A percentile compares a stretch with the other conserved stretches of the same genome.
These are phyloP conservation scores for Phialocephala subalpina DNA, from an alignment of 2,329 filamentous ascomycete genomes.

Conservation along the genomic window DNA sequence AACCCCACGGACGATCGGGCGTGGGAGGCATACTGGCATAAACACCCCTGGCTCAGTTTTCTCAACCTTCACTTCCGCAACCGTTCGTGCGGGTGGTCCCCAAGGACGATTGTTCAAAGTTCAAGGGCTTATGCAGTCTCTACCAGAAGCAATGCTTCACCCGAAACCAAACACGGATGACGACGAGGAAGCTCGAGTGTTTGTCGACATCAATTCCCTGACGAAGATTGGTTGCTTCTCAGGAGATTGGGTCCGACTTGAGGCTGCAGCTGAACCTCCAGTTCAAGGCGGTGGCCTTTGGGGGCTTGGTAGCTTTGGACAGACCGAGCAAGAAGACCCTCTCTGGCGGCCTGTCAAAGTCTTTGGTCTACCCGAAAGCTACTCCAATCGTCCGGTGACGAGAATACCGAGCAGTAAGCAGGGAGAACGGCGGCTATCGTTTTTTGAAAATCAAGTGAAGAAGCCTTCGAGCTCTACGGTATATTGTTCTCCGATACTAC, in stretches of 20 bases:
- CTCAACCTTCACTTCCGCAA: slow-evolving; percentile 86
- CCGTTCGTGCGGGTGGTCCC: slow-evolving; percentile 75
- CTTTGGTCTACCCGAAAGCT: slow-evolving; percentile 85
- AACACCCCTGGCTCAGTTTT: slow-evolving; percentile 88
- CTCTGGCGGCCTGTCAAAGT: slow-evolving; percentile 87
- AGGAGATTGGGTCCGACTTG: slow-evolving; percentile 92
- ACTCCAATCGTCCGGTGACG: slow-evolving; percentile 66
- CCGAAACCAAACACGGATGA: slow-evolving; percentile 80
- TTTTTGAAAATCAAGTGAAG: slow-evolving; percentile 74
- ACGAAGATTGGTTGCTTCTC: slow-evolving; percentile 96
- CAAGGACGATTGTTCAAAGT: slow-evolving; percentile 85
- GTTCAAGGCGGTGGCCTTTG: slow-evolving; percentile 71
- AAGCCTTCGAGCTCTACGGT: slow-evolving; percentile 65
- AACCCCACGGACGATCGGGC: slow-evolving; percentile 75
- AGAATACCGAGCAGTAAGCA: slow-evolving; percentile 65
- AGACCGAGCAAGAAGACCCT: slow-evolving; percentile 66
- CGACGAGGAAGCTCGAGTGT: slow-evolving; percentile 89
- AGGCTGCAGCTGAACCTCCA: slow-evolving; percentile 78
- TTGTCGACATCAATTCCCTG: slow-evolving; percentile 86
- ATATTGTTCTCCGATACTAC: slow-evolving; percentile 85
- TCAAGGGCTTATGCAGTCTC: slow-evolving; percentile 74
- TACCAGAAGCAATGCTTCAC: slow-evolving; percentile 82
- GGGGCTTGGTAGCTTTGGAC: slow-evolving; percentile 72
- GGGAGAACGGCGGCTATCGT: slow-evolving; percentile 62
- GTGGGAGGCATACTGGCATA: slow-evolving; percentile 70